A percentile compares a stretch with the other conserved stretches of the same genome.
phyloP scores from a whole-genome alignment of 2,329 filamentous ascomycete species.

The Talaromyces amestolkiae region DNA sequence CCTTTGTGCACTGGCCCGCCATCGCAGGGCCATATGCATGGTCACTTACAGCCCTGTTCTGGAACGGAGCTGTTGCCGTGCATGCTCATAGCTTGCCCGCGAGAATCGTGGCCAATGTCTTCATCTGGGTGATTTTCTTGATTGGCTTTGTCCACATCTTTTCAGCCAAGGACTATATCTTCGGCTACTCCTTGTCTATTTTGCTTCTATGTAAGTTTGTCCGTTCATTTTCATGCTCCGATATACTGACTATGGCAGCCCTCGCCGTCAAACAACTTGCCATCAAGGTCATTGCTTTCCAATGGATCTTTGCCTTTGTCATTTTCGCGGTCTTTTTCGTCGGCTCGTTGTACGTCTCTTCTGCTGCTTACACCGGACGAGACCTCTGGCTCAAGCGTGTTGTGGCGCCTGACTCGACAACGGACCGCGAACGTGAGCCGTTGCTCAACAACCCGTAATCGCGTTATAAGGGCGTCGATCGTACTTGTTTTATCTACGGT shows the following conservation, averaged over 20 bases:
- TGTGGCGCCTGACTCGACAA: slow-evolving; percentile 39
- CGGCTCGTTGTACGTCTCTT: slow-evolving; percentile 53
- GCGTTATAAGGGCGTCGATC: background rate
- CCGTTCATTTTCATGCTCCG: background rate
- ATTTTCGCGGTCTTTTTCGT: slow-evolving; percentile 76
- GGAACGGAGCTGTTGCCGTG: slow-evolving; percentile 83
- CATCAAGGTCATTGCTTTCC: slow-evolving; percentile 69
- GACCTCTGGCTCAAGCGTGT: slow-evolving; percentile 36
- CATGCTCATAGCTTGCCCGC: slow-evolving; percentile 64
- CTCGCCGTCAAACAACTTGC: slow-evolving; percentile 76
- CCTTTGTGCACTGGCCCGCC: slow-evolving; percentile 72
- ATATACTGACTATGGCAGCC: slow-evolving; percentile 31
- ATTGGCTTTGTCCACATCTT: slow-evolving; percentile 76
- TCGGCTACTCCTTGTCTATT: slow-evolving; percentile 75
- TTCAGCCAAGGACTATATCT: slow-evolving; percentile 70
- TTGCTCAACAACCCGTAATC: slow-evolving; percentile 47
- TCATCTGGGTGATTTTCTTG: slow-evolving; percentile 78
- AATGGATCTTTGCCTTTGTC: slow-evolving; percentile 89
- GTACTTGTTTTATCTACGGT: background rate
- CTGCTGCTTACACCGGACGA: slow-evolving; percentile 35
- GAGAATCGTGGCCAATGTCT: slow-evolving; percentile 80
- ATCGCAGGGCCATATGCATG: slow-evolving; percentile 78
- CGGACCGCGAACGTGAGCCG: slow-evolving; percentile 55
- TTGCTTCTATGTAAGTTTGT: slow-evolving; percentile 62
- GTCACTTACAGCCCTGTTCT: slow-evolving; percentile 83